Conservation (phyloP, 306 rosid genomes). For the Fragaria vesca region DNA sequence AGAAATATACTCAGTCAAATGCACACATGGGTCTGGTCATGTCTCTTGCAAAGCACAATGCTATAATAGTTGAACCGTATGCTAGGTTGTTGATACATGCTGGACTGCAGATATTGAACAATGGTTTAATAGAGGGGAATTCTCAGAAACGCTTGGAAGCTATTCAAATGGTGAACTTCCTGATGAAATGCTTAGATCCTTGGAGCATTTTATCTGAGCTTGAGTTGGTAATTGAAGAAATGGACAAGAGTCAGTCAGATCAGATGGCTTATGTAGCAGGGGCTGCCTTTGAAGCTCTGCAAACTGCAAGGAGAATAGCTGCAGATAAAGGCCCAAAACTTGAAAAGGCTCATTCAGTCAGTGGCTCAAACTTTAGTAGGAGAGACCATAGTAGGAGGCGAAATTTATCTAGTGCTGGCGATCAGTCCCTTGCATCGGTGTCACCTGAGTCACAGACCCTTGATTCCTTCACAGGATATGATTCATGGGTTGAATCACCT, state of each 20-base stretch:
- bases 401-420: constrained; percentile 40
- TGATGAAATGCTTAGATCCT: constrained; percentile 77
- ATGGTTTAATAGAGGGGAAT: constrained; percentile 59
- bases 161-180: constrained; percentile 75
- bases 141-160: constrained; percentile 73
- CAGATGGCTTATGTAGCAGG: constrained; percentile 75
- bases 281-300: constrained; percentile 88
- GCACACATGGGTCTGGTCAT: constrained; percentile 76
- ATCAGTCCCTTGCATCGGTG: constrained; percentile 46
- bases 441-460: constrained; percentile 70
- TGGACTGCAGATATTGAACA: constrained; percentile 55
- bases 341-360: constrained; percentile 48
- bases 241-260: constrained; percentile 78
- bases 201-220: constrained; percentile 76
- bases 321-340: constrained; percentile 45
- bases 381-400: constrained; percentile 18
- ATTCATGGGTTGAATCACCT: constrained; percentile 61
- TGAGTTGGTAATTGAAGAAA: constrained; percentile 62
- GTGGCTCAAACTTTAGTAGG: constrained; percentile 62
- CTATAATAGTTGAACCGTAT: constrained; percentile 76
- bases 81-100: constrained; percentile 72
- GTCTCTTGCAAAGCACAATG: constrained; percentile 80
- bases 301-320: constrained; percentile 61
- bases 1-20: constrained; percentile 64
- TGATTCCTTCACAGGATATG: constrained; percentile 61